phyloP scores from a whole-genome alignment of 1,284 basidiomycete genomes.

The Exobasidium cylindrosporum region DNA sequence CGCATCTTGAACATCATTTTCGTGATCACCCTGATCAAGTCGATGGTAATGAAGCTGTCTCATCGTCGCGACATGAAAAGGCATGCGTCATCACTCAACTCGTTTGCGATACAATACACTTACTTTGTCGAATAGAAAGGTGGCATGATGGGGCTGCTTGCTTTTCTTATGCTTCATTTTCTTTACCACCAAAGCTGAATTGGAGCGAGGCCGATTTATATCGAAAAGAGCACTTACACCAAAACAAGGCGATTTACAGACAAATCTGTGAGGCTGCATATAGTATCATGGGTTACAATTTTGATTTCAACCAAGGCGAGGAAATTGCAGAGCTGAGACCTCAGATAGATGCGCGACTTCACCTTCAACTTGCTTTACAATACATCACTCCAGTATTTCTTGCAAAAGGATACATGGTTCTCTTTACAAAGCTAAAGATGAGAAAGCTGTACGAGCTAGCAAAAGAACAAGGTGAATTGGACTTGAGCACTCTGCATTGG shows the following conservation, averaged over 20 bases:
- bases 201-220: neutral
- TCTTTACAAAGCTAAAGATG: neutral
- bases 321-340: neutral
- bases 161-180: conserved; percentile 3
- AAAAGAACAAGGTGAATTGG: neutral
- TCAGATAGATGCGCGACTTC: neutral
- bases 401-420: neutral
- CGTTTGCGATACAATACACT: neutral
- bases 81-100: neutral
- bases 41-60: neutral
- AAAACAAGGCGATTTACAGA: neutral
- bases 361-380: neutral
- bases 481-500: neutral
- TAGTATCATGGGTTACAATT: neutral
- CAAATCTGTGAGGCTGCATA: neutral
- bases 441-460: neutral
- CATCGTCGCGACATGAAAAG: neutral
- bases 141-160: conserved; percentile 12
- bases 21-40: neutral
- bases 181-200: too few relatives aligned
- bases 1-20: neutral
- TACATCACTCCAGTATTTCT: neutral
- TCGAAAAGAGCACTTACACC: neutral
- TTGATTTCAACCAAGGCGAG: neutral
- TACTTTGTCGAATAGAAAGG: neutral